Evolutionary conservation across 768 basidiomycete species (phyloP), one percentile per base, ranked within the genome.

Genomic region (Hemileccinum impolitum): DNA sequence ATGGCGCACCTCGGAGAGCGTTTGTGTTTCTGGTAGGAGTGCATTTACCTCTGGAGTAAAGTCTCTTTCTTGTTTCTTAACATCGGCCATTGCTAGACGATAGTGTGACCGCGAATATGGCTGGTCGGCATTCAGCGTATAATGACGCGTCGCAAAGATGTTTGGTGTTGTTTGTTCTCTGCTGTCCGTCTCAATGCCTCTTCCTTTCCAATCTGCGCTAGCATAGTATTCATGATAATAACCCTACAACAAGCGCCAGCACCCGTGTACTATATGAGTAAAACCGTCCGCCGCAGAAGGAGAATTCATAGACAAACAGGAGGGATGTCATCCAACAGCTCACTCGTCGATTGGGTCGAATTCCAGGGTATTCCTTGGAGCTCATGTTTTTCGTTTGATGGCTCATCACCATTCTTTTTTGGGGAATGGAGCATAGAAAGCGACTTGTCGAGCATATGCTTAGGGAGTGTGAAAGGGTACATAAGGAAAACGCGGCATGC

Each of bases 11-110:
- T 90, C 79, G n/a, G 82, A 84, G 8, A 89, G 64, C 8, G 75
- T 58, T 47, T 78, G 78, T 0, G 81, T 81, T 61, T 90, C 82
- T 25, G 85, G 85, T 6, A 94, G 68, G 4, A 93, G 68, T 9
- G 73, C 75, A 60, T 89, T 79, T 5, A 94, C 93, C 67, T 97
- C 93, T 44, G 79, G 74, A 0, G 90, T 87, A 57, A 76, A 96
- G 65, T 97, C 94, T 64, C 81, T 85, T 64, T 91, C 89, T 69
- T 90, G 85, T 69, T 89, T 87, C 73, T 84, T 85, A 68, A 80
- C 78, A 57, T 90, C 89, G 36, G 87, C 75, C 88, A 90, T 90
- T 60, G 68, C 77, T 68, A 72, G 73, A 46, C 61, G 64, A 56
- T 71, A 57, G 64, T 63, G 61, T 58, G 62, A 63, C 66, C 70